These are phyloP conservation scores for Atkinsonella hypoxylon DNA, from an alignment of 2,329 filamentous ascomycete genomes.

Conservation along the genomic window DNA sequence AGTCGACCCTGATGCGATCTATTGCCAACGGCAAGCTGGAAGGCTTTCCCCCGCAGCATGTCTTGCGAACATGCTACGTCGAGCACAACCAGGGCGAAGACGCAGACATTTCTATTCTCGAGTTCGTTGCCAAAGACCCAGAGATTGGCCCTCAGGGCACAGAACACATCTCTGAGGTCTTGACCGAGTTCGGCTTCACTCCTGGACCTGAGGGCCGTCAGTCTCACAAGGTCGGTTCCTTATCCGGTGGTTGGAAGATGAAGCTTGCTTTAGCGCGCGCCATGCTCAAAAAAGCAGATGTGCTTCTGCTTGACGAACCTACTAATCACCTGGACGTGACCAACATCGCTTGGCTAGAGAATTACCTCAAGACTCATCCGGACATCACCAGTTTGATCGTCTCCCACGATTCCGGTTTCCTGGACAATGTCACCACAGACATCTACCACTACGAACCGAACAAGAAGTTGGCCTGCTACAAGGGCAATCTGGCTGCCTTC, in stretches of 20 bases:
- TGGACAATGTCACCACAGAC: slow-evolving; percentile 95
- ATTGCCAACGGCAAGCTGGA: slow-evolving; percentile 94
- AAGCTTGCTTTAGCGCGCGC: slow-evolving; percentile 92
- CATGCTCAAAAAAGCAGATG: slow-evolving; percentile 95
- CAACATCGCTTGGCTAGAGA: slow-evolving; percentile 92
- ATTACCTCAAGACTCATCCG: slow-evolving; percentile 89
- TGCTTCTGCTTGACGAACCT: slow-evolving; percentile 92
- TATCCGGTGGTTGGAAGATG: slow-evolving; percentile 99
- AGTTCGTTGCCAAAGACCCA: slow-evolving; percentile 85
- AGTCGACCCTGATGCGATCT: slow-evolving; percentile 97
- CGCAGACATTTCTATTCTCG: slow-evolving; percentile 87
- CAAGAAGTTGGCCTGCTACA: slow-evolving; percentile 87
- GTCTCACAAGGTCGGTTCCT: slow-evolving; percentile 77
- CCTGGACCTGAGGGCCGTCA: slow-evolving; percentile 81
- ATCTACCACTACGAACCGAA: slow-evolving; percentile 95
- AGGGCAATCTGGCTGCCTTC: slow-evolving; percentile 71
- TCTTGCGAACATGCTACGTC: slow-evolving; percentile 91
- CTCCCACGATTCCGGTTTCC: slow-evolving; percentile 93
- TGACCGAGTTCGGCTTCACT: slow-evolving; percentile 90
- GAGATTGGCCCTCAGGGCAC: slow-evolving; percentile 66
- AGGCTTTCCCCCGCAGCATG: slow-evolving; percentile 86
- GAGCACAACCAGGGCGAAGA: slow-evolving; percentile 99
- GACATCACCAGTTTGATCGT: slow-evolving; percentile 97
- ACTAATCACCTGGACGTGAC: slow-evolving; percentile 96
- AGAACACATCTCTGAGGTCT: slow-evolving; percentile 71